Evolutionary conservation across 352 stramenopile genomes (phyloP).

Genomic region (Pythium brachiatum): DNA sequence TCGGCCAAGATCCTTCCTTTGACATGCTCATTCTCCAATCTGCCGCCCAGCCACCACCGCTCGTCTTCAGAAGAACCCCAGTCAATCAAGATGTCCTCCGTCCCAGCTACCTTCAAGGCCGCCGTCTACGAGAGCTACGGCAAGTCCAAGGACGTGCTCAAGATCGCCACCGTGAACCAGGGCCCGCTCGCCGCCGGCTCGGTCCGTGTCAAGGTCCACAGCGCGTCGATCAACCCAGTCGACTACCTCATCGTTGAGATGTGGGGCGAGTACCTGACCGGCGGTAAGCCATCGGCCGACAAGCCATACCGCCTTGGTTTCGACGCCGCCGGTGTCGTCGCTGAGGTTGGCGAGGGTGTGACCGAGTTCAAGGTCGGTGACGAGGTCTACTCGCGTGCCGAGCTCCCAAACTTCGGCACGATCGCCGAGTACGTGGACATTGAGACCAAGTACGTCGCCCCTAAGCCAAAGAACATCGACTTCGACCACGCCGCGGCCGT

Average conservation of each 20-base stretch:
- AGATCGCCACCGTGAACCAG: constrained; percentile 3
- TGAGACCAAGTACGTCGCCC: constrained; percentile 26
- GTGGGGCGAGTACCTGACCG: background rate
- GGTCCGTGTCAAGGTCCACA: constrained; percentile 16
- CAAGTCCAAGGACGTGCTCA: constrained; percentile 4
- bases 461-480: constrained; percentile 41
- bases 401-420: constrained; percentile 9
- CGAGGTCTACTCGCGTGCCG: constrained; percentile 21
- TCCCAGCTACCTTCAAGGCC: constrained; percentile 1
- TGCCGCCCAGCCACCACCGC: background rate
- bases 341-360: constrained; percentile 6
- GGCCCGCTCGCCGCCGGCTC: background rate
- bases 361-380: constrained; percentile 16
- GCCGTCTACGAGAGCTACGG: constrained; percentile 3
- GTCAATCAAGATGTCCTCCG: background rate
- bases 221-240: constrained; percentile 16
- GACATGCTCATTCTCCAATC: background rate
- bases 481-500: constrained; percentile 36
- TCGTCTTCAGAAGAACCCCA: no score
- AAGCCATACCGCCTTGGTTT: constrained; percentile 16
- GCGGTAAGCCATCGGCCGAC: background rate
- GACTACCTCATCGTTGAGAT: constrained; percentile 9
- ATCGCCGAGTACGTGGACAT: constrained; percentile 43
- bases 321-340: constrained; percentile 15
- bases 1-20: no score